Conservation (phyloP, 495 filamentous ascomycete genomes). For the Aspergillus biplanus region DNA sequence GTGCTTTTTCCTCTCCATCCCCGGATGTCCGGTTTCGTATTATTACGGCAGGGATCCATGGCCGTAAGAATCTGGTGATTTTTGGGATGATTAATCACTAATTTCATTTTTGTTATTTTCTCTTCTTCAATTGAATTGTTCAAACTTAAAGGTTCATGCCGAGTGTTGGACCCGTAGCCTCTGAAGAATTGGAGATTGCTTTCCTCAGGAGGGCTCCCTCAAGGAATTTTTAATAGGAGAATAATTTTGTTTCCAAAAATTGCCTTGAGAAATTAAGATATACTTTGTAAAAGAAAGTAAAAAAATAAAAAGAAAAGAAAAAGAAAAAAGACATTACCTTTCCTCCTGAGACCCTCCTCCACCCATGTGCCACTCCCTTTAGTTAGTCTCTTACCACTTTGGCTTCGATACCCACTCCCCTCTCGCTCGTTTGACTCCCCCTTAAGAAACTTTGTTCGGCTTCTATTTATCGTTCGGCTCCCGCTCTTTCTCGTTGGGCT, state of each 20-base stretch:
- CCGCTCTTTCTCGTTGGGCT: conserved; percentile 14
- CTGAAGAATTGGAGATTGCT: too few relatives aligned
- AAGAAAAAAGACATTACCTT: conserved; percentile 9
- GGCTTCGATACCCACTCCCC: conserved; percentile 17
- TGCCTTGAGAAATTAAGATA: background rate
- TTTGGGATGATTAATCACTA: background rate
- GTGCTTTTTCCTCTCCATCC: background rate
- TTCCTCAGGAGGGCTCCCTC: too few relatives aligned
- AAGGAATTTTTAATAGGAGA: too few relatives aligned
- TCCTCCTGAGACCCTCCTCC: conserved; percentile 1
- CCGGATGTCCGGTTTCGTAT: background rate
- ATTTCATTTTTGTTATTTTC: background rate
- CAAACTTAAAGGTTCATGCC: too few relatives aligned
- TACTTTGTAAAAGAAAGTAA: background rate
- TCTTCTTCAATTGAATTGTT: background rate
- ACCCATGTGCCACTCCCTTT: conserved; percentile 20
- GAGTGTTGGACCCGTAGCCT: too few relatives aligned
- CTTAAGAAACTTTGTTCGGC: conserved; percentile 24
- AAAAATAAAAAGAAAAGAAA: background rate
- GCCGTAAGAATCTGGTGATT: background rate
- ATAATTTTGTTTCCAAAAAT: background rate
- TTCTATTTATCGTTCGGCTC: conserved; percentile 30
- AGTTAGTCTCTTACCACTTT: conserved; percentile 13
- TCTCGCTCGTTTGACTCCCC: conserved; percentile 19
- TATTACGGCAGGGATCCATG: background rate